A percentile compares a stretch with the other conserved stretches of the same genome.
phyloP scores from a whole-genome alignment of 805 yeast species.

The Candida rishiriensis region DNA sequence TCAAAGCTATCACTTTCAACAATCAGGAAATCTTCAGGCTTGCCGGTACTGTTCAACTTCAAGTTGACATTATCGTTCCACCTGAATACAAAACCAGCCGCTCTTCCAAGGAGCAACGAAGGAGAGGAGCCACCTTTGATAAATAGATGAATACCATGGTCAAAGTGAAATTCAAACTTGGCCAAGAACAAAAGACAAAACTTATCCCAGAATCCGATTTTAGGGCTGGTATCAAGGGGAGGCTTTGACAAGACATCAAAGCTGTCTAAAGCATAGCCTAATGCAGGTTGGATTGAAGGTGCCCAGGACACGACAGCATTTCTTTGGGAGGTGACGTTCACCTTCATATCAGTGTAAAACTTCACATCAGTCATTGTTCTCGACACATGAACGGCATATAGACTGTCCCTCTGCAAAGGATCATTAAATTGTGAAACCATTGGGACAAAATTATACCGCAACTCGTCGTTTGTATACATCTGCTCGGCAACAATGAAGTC shows the following conservation, averaged over 20 bases:
- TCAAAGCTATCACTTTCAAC: conserved; percentile 54
- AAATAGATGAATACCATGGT: conserved; percentile 53
- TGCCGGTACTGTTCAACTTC: conserved; percentile 45
- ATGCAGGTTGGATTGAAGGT: conserved; percentile 56
- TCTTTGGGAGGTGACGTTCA: conserved; percentile 39
- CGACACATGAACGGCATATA: conserved; percentile 54
- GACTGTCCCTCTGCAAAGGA: conserved; percentile 33
- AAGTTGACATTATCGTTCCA: conserved; percentile 56
- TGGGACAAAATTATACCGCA: conserved; percentile 44
- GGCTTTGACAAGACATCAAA: conserved; percentile 68
- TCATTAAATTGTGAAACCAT: conserved; percentile 35
- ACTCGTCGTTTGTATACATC: conserved; percentile 46
- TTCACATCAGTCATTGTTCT: conserved; percentile 65
- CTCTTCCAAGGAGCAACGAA: conserved; percentile 49
- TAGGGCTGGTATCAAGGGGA: conserved; percentile 59
- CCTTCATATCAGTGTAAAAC: conserved; percentile 44
- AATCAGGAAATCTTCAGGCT: conserved; percentile 45
- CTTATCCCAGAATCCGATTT: conserved; percentile 73
- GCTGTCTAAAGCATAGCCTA: conserved; percentile 56
- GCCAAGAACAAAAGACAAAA: conserved; percentile 54
- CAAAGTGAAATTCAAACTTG: conserved; percentile 40
- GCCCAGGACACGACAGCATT: conserved; percentile 61
- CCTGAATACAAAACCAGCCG: conserved; percentile 60
- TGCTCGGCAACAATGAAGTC: conserved; percentile 59
- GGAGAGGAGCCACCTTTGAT: conserved; percentile 61